A percentile compares a stretch with the other conserved stretches of the same genome.
Conservation (phyloP, 129 eudicot species). For the Chrysanthemum makinoi region DNA sequence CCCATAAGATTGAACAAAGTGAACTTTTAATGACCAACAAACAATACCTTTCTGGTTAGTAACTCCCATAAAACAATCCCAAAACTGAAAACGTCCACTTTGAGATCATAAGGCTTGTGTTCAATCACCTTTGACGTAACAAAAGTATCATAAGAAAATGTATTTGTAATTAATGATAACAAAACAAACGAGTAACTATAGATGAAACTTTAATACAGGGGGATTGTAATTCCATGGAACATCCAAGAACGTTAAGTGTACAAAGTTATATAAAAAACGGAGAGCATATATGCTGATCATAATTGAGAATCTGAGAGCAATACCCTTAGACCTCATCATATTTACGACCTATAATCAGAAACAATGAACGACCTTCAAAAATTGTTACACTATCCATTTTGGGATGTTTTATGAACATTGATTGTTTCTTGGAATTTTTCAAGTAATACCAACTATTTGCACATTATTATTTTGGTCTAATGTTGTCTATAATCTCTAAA, state of each 20-base stretch:
- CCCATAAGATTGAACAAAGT: neutral
- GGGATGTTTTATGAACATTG: neutral
- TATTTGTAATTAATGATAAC: neutral
- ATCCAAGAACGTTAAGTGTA: neutral
- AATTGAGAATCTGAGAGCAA: neutral
- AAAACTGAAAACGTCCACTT: constrained; percentile 89
- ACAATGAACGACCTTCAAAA: too few species aligned
- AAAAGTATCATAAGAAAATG: constrained; percentile 25
- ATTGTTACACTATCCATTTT: neutral
- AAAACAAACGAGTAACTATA: neutral
- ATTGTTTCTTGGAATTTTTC: neutral
- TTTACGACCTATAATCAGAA: too few species aligned
- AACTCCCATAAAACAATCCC: constrained; percentile 93
- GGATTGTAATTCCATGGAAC: neutral
- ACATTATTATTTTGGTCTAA: too few species aligned
- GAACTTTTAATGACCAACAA: neutral
- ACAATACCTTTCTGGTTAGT: constrained; percentile 82
- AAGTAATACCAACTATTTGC: too few species aligned
- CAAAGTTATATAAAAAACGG: neutral
- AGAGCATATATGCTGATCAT: neutral
- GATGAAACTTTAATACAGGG: neutral
- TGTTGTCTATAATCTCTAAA: too few species aligned
- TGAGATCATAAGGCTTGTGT: constrained; percentile 96
- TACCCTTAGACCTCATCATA: too few species aligned
- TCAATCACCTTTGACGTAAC: constrained; percentile 72